Evolutionary conservation across 2,329 filamentous ascomycete genomes (phyloP).

Genomic region (Camillea tinctor): DNA sequence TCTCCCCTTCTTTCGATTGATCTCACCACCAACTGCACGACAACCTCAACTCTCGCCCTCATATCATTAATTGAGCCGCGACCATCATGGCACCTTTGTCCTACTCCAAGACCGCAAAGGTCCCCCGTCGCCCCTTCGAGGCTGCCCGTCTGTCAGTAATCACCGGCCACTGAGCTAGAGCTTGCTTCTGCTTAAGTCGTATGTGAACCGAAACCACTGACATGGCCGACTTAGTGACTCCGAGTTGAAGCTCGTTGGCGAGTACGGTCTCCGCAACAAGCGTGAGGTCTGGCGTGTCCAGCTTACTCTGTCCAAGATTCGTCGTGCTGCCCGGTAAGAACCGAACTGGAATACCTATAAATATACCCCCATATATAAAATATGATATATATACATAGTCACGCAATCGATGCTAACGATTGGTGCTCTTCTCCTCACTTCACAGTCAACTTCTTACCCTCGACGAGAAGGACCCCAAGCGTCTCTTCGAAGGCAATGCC

Average conservation of each 20-base stretch:
- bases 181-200: conserved; percentile 97
- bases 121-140: conserved; percentile 97
- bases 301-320: conserved; percentile 99
- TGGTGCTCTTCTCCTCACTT: not conserved
- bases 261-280: conserved; percentile 99
- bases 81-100: conserved; percentile 55
- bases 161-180: conserved; percentile 96
- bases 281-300: conserved; percentile 99
- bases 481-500: conserved; percentile 99
- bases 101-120: conserved; percentile 99
- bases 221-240: conserved; percentile 74
- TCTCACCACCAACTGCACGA: conserved; percentile 21
- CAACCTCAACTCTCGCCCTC: conserved; percentile 12
- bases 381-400: not conserved
- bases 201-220: conserved; percentile 69
- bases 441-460: conserved; percentile 97
- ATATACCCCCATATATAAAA: not conserved
- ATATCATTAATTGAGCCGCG: conserved; percentile 38
- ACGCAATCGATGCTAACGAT: conserved; percentile 8
- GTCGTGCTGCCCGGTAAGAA: conserved; percentile 98
- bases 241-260: conserved; percentile 99
- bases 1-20: conserved; percentile 7
- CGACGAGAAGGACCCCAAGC: conserved; percentile 99
- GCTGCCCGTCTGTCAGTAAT: conserved; percentile 98
- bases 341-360: not conserved